Conservation (phyloP, 78 protist genomes). For the Speleostelium caveatum region DNA sequence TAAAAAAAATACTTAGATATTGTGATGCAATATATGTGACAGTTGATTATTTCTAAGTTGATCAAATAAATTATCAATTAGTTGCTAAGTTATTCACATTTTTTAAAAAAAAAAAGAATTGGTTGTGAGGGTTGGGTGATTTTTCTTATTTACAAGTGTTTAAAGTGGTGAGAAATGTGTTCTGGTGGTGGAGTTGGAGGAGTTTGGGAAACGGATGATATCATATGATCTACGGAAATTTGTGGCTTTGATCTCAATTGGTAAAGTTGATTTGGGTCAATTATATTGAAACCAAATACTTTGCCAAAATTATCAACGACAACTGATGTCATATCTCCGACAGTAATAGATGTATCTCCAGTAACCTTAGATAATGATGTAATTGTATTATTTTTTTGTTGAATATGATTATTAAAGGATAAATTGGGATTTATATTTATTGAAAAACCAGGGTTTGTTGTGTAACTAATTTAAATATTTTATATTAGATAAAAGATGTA, state of each 20-base stretch:
- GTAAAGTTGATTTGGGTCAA: conserved; percentile 23
- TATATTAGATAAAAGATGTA: neutral
- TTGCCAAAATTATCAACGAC: neutral
- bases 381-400: neutral
- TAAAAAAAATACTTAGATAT: too few relatives aligned
- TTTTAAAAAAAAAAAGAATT: too few relatives aligned
- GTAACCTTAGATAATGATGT: conserved; percentile 26
- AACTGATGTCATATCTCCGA: conserved; percentile 21
- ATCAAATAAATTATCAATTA: too few relatives aligned
- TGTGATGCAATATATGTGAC: too few relatives aligned
- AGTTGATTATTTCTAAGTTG: too few relatives aligned
- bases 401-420: neutral
- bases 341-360: neutral
- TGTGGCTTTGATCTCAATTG: neutral
- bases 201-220: too few relatives aligned
- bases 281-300: conserved; percentile 8
- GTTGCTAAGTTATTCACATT: too few relatives aligned
- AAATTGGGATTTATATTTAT: conserved; percentile 52
- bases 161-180: too few relatives aligned
- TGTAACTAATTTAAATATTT: neutral
- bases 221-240: neutral
- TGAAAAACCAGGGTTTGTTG: conserved; percentile 44
- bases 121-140: too few relatives aligned
- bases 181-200: too few relatives aligned
- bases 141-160: too few relatives aligned